phyloP scores from a whole-genome alignment of 2,329 filamentous ascomycete species.

The Curvularia spicifera region DNA sequence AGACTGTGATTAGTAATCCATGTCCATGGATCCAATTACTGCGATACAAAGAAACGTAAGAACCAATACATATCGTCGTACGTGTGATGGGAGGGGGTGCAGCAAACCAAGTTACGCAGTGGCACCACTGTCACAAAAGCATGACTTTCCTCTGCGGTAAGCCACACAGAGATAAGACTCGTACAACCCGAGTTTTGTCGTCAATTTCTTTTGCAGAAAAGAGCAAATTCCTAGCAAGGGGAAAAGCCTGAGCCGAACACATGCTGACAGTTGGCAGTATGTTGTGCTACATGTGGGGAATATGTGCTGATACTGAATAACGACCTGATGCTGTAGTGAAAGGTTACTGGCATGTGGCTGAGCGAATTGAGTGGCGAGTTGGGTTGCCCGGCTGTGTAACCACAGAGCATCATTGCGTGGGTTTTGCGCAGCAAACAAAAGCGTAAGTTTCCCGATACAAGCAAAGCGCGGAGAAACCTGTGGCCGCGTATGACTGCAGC shows the following conservation, averaged over 20 bases:
- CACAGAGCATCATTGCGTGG: conserved; percentile 18
- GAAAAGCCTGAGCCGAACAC: conserved; percentile 19
- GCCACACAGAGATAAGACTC: conserved; percentile 8
- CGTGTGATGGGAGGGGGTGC: conserved; percentile 11
- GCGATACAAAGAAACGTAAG: neutral
- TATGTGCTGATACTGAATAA: conserved; percentile 26
- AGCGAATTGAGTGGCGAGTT: conserved; percentile 10
- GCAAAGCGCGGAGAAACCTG: conserved; percentile 27
- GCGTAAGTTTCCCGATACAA: conserved; percentile 12
- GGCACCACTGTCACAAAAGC: conserved; percentile 12
- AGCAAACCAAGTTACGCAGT: conserved; percentile 20
- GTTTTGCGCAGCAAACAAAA: conserved; percentile 14
- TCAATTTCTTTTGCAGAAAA: conserved; percentile 17
- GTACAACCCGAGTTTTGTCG: conserved; percentile 15
- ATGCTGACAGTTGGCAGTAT: conserved; percentile 33
- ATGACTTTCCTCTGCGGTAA: conserved; percentile 13
- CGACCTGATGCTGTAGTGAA: conserved; percentile 25
- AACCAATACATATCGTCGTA: conserved; percentile 6
- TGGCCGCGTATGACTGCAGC: conserved; percentile 10
- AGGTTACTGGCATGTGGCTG: conserved; percentile 27
- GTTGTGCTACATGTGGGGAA: conserved; percentile 39
- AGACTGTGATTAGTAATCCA: too few relatives aligned
- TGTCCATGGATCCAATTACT: too few relatives aligned
- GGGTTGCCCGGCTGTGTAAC: conserved; percentile 20
- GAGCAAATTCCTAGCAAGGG: conserved; percentile 16